Conservation (phyloP, 2,329 filamentous ascomycete genomes). For the Periconia sp. region DNA sequence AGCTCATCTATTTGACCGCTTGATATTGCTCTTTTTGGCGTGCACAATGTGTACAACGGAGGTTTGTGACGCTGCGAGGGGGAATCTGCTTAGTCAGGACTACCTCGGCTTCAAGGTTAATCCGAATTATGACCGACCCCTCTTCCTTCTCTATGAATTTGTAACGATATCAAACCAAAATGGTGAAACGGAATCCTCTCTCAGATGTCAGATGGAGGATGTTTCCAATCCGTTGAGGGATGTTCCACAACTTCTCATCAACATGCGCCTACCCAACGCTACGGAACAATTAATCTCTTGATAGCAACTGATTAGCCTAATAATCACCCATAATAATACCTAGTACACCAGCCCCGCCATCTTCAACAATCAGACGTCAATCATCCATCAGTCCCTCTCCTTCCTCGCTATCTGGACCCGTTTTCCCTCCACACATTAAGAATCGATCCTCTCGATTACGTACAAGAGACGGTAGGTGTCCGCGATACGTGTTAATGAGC, state of each 20-base stretch:
- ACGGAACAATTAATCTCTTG: slow-evolving; percentile 28
- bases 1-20: too few species aligned
- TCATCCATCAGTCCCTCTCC: neutral
- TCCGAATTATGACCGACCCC: neutral
- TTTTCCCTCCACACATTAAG: too few species aligned
- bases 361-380: neutral
- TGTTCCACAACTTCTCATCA: too few species aligned
- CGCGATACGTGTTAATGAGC: too few species aligned
- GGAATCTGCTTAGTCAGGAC: neutral
- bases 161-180: neutral
- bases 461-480: too few species aligned
- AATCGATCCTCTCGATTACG: too few species aligned
- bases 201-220: too few species aligned
- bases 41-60: too few species aligned
- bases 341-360: slow-evolving; percentile 4
- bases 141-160: neutral
- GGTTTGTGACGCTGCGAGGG: too few species aligned
- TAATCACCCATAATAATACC: slow-evolving; percentile 8
- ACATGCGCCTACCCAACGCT: neutral
- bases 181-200: neutral
- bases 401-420: neutral
- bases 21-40: too few species aligned
- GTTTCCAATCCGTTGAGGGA: too few species aligned
- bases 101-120: neutral
- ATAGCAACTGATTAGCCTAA: slow-evolving; percentile 39